phyloP scores from a whole-genome alignment of 2,329 filamentous ascomycete species.

The Didymella pomorum region DNA sequence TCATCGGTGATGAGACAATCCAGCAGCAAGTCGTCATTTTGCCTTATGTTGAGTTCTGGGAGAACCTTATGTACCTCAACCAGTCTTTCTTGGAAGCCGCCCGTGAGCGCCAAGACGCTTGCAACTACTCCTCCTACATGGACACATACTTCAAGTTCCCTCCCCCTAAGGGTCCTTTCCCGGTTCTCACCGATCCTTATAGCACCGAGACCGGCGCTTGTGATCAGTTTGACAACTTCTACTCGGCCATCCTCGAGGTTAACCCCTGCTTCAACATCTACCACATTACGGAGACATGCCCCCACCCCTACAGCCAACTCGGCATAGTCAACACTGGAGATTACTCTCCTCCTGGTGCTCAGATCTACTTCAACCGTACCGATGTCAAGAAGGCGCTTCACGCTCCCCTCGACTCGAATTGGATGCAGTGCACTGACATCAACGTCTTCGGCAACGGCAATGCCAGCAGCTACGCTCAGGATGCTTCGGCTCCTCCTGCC shows the following conservation, averaged over 20 bases:
- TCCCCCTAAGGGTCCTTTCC: conserved; percentile 46
- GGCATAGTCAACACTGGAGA: conserved; percentile 51
- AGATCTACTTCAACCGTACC: conserved; percentile 61
- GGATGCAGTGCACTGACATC: conserved; percentile 52
- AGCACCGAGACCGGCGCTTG: conserved; percentile 41
- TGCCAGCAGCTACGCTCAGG: conserved; percentile 32
- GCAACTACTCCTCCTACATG: conserved; percentile 35
- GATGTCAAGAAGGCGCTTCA: conserved; percentile 62
- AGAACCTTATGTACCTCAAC: conserved; percentile 54
- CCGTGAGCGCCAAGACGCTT: conserved; percentile 41
- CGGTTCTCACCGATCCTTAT: conserved; percentile 37
- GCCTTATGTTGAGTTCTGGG: conserved; percentile 52
- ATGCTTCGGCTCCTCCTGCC: conserved; percentile 51
- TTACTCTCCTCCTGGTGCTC: conserved; percentile 51
- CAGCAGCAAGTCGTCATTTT: conserved; percentile 50
- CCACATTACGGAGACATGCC: conserved; percentile 57
- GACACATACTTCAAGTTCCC: conserved; percentile 53
- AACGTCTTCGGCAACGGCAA: conserved; percentile 54
- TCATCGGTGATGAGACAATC: conserved; percentile 52
- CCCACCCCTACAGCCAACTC: conserved; percentile 50
- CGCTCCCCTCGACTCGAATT: conserved; percentile 55
- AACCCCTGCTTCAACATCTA: conserved; percentile 63
- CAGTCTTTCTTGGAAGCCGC: conserved; percentile 52
- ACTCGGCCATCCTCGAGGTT: conserved; percentile 50
- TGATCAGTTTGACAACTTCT: conserved; percentile 53